A percentile compares a stretch with the other conserved stretches of the same genome.
Evolutionary conservation across 192 early-diverging fungal species (phyloP).

Genomic region (Umbelopsis vinacea): DNA sequence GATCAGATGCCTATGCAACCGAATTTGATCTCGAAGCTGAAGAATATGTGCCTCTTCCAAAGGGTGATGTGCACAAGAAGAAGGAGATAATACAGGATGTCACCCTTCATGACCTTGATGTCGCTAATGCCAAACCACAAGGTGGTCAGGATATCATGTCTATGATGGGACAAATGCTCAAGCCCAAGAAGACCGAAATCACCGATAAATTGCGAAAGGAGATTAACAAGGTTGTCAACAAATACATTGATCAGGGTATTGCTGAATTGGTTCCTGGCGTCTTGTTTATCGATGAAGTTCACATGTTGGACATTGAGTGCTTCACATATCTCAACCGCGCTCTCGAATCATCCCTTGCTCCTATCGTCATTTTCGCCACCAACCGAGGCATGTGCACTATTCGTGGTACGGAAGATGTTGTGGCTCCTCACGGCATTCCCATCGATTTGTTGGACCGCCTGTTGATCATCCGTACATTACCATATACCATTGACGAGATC

Average conservation of each 20-base stretch:
- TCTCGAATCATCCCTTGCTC: conserved; percentile 94
- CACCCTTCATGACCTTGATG: conserved; percentile 99
- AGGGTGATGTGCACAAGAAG: conserved; percentile 96
- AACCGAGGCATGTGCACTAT: conserved; percentile 96
- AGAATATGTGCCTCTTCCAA: conserved; percentile 98
- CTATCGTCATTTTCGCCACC: conserved; percentile 98
- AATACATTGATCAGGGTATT: conserved; percentile 99
- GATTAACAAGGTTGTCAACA: conserved; percentile 95
- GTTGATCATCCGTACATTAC: conserved; percentile 91
- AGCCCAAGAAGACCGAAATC: conserved; percentile 99
- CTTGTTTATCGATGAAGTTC: conserved; percentile 99
- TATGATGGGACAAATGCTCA: conserved; percentile 98
- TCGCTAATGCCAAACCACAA: conserved; percentile 96
- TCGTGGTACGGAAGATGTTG: conserved; percentile 90
- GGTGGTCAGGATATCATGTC: conserved; percentile 98
- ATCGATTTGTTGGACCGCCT: conserved; percentile 95
- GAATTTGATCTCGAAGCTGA: conserved; percentile 99
- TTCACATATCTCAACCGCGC: conserved; percentile 99
- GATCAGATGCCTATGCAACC: conserved; percentile 97
- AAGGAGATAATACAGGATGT: conserved; percentile 98
- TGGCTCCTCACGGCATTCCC: conserved; percentile 96
- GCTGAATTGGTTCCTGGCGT: conserved; percentile 98
- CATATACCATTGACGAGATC: conserved; percentile 87
- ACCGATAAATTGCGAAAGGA: conserved; percentile 96
- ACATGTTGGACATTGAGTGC: conserved; percentile 99